A percentile compares a stretch with the other conserved stretches of the same genome.
These are phyloP conservation scores for Nicotiana noctiflora DNA, from an alignment of 257 asterid species.

Conservation along the genomic window DNA sequence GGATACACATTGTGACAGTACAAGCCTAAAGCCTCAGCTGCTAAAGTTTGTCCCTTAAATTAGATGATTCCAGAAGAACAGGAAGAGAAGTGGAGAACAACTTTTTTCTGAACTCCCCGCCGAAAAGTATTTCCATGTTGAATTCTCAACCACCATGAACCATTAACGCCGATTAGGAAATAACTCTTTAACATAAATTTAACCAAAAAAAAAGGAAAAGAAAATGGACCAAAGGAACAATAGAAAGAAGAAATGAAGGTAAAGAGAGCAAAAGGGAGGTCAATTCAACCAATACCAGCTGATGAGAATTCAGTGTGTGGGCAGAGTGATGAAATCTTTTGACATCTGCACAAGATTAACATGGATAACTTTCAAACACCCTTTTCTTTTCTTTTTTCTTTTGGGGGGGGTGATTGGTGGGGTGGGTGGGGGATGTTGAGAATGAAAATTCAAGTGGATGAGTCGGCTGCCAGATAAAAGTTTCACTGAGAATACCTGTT, in stretches of 20 bases:
- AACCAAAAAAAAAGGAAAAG: background rate
- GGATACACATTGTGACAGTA: background rate
- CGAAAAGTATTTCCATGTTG: background rate
- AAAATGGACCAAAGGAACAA: background rate
- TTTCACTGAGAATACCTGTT: conserved; percentile 32
- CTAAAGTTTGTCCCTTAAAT: background rate
- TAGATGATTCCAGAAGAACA: background rate
- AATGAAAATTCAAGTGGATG: conserved; percentile 2
- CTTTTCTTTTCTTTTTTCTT: background rate
- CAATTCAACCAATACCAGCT: conserved; percentile 25
- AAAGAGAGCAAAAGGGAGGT: background rate
- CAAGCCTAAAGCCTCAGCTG: background rate
- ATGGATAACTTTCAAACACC: conserved; percentile 4
- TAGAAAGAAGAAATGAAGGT: background rate
- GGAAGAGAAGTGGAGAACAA: background rate
- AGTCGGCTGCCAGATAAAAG: background rate
- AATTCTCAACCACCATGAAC: background rate
- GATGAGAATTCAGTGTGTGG: conserved; percentile 22
- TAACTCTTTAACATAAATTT: background rate
- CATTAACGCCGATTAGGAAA: background rate
- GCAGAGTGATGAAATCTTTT: conserved; percentile 21
- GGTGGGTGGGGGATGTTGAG: background rate
- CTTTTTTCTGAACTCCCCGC: background rate
- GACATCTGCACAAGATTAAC: conserved; percentile 40
- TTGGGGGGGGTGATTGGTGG: no score